Base-by-base conservation (phyloP, 192 early-diverging fungal species). In the Podila epigama region DNA sequence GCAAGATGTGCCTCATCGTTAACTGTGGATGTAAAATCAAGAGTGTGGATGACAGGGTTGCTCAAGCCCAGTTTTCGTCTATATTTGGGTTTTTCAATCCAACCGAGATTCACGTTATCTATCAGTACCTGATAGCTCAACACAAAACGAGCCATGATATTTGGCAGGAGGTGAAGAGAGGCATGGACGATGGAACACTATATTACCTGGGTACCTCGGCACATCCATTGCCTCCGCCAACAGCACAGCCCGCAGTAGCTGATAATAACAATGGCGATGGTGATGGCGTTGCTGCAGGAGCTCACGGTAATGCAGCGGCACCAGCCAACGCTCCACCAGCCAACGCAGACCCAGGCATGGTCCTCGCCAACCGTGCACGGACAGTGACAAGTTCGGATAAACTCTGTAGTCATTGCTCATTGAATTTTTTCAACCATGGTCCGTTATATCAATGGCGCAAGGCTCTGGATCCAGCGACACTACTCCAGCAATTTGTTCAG, bases 371-470 rank as follows among this genome's bases (percentile, higher is more conserved):
- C 29, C 51, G 57, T 16, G 60, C 40, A 22, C 48, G 6, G 52
- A 40, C 34, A 0, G 52, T 70, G 32, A 58, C 55, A 12, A 64
- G 60, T 10, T 44, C 42, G 1, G 53, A 64, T 34, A 77, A 64
- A 33, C 16, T 77, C 11, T 77, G 73, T 28, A 2, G 20, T 5
- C 18, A 35, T 0, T 77, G 73, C 37, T 9, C 37, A 3, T 34
- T 35, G 4, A 22, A 68, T 6, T 77, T 60, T 58, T 64, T 59
- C 37, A 28, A 18, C 10, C 63, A 77, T 42, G 73, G 73, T 1
- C 73, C 73, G 4, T 32, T 77, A 2, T 77, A 68, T 27, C 73
- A 77, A 25, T 77, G 73, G 73, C 66, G 73, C 15, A 64, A 59
- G 25, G 34, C 9, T 16, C 31, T 77, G 10, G 61, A 68, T 27